These are phyloP conservation scores for Cyathus striatus DNA, from an alignment of 768 basidiomycete species.

Conservation along the genomic window DNA sequence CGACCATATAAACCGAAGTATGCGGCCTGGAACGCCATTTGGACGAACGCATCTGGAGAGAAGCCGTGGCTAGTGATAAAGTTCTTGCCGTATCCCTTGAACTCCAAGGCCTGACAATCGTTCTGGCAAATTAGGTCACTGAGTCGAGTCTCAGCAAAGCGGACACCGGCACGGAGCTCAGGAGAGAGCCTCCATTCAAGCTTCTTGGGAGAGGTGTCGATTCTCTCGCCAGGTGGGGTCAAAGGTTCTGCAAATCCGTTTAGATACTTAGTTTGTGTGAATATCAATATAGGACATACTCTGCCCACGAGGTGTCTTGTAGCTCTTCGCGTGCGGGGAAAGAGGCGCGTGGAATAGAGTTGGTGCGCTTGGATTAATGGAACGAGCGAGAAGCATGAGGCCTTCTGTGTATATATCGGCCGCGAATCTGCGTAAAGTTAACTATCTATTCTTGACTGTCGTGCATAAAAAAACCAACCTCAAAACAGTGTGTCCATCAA, in stretches of 20 bases:
- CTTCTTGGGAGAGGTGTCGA: constrained; percentile 90
- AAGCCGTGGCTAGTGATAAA: constrained; percentile 94
- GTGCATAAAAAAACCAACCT: constrained; percentile 49
- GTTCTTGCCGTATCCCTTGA: constrained; percentile 88
- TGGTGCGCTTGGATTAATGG: constrained; percentile 92
- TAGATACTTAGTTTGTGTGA: constrained; percentile 40
- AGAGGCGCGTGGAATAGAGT: constrained; percentile 89
- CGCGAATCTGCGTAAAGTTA: constrained; percentile 52
- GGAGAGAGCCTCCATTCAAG: constrained; percentile 91
- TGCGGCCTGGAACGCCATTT: constrained; percentile 98
- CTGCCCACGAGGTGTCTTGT: constrained; percentile 45
- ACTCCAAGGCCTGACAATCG: constrained; percentile 92
- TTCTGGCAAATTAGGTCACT: constrained; percentile 98
- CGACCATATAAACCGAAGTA: constrained; percentile 92
- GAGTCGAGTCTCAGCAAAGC: constrained; percentile 91
- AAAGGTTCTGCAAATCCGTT: constrained; percentile 34
- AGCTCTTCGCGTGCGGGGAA: constrained; percentile 76
- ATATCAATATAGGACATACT: constrained; percentile 1
- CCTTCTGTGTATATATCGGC: constrained; percentile 95
- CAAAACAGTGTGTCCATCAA: constrained; percentile 95
- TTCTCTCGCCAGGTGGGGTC: constrained; percentile 28
- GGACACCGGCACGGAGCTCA: constrained; percentile 78
- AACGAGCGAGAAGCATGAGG: constrained; percentile 95
- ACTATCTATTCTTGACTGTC: constrained; percentile 50
- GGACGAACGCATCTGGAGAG: constrained; percentile 96